Base-by-base conservation (phyloP, 2,329 filamentous ascomycete species). In the Pezicula radicicola region DNA sequence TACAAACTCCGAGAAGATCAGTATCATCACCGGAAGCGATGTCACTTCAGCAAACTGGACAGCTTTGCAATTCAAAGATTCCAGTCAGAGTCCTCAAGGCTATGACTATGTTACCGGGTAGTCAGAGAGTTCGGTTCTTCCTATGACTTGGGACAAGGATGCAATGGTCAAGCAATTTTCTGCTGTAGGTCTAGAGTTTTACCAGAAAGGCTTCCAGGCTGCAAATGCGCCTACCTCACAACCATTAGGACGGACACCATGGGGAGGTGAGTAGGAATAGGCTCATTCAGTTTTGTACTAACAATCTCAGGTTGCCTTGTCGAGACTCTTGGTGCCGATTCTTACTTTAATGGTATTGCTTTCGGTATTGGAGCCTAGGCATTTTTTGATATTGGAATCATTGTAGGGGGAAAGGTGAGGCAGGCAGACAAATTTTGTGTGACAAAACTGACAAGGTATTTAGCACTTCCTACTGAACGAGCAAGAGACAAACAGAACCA, bases 1-100 rank as follows among this genome's bases (percentile, higher is more conserved):
- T 46, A 73, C 71, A 1, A 57, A 69, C 6, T 68, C 71, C 33
- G 72, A 76, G 53, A 75, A 75, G 51, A 64, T 69, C 5, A 73
- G 71, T 53, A 61, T 68, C 33, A 70, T 70, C 3, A 66, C 67
- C 35, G 69, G 70, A 19, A 47, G 48, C 8, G 47, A 48, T 42
- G 47, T 57, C 3, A 25, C 41, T 33, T 52, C 52, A 27, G 51
- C 52, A n/a, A 55, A 57, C n/a, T 59, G 55, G 55, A 55, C 49
- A 46, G 46, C 55, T n/a, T 19, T 59, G 4, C 18, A 48, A 16
- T 55, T 50, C 19, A 51, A 51, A 12, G 52, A 59, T 48, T 48
- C 48, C 33, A 46, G 49, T 4, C 46, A 57, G 44, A 49, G 55
- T 30, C 50, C 51, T 33, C 54, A 56, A 37, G 52, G 50, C 42